Evolutionary conservation across 2,329 filamentous ascomycete species (phyloP).

Genomic region (Dothistroma pini): DNA sequence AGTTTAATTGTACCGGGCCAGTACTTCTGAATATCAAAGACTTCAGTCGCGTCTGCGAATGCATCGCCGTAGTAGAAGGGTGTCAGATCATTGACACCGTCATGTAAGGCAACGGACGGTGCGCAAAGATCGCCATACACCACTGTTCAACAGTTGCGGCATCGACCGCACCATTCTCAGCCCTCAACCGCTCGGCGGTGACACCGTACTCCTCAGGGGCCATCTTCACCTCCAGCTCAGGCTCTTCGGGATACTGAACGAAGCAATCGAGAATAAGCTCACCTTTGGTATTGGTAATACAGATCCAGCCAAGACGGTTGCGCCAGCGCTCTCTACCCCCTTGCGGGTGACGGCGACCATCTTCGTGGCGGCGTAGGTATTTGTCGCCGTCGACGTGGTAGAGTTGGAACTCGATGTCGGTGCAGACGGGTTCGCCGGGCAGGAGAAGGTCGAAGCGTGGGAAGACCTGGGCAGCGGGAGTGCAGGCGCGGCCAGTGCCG

Average conservation of each 20-base stretch:
- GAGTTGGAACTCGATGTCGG: neutral
- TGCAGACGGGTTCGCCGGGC: neutral
- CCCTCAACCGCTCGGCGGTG: constrained; percentile 3
- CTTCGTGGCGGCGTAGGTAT: neutral
- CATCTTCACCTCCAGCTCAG: neutral
- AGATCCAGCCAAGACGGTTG: constrained; percentile 19
- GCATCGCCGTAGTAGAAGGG: constrained; percentile 3
- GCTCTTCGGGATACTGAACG: constrained; percentile 8
- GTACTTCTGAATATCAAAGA: constrained; percentile 15
- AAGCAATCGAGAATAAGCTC: constrained; percentile 17
- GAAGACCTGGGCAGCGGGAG: neutral
- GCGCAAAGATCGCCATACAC: constrained; percentile 11
- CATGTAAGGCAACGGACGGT: constrained; percentile 15
- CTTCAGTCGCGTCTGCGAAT: neutral
- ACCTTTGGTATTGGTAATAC: constrained; percentile 13
- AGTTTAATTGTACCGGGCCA: neutral
- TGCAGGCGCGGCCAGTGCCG: neutral
- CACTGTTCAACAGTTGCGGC: constrained; percentile 12
- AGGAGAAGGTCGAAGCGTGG: neutral
- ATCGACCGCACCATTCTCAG: constrained; percentile 14
- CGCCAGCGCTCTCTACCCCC: neutral
- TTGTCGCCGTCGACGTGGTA: neutral
- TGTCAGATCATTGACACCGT: constrained; percentile 7
- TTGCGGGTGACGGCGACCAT: neutral
- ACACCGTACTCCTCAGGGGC: constrained; percentile 14